Conservation (phyloP, 2,329 filamentous ascomycete species). For the Talaromyces piceae region DNA sequence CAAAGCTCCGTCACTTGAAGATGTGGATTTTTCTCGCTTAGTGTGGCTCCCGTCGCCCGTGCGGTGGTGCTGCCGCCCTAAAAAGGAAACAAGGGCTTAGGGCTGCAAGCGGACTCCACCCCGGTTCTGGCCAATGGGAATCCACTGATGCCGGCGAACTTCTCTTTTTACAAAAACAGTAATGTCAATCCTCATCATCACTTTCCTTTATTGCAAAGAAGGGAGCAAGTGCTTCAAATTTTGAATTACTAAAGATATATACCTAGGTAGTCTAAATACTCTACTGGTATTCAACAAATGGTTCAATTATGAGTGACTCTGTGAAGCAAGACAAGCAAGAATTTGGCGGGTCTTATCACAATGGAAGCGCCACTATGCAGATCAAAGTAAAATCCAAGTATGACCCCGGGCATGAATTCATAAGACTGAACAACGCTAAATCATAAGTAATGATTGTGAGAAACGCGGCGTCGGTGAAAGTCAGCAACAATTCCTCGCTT, state of each 20-base stretch:
- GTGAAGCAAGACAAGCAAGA: too few relatives aligned
- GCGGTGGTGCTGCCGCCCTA: conserved; percentile 3
- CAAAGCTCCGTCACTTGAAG: too few relatives aligned
- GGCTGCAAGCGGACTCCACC: conserved; percentile 1
- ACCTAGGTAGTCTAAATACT: too few relatives aligned
- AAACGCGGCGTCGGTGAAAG: conserved; percentile 6
- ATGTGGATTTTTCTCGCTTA: conserved; percentile 41
- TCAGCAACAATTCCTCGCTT: conserved; percentile 13
- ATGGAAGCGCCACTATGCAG: too few relatives aligned
- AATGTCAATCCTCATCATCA: too few relatives aligned
- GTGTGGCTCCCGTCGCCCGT: conserved; percentile 13
- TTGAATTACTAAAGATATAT: too few relatives aligned
- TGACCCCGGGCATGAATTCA: not conserved
- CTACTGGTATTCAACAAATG: too few relatives aligned
- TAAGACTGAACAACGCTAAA: not conserved
- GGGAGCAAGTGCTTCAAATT: too few relatives aligned
- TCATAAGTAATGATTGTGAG: not conserved
- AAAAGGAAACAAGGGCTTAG: conserved; percentile 11
- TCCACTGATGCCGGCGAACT: too few relatives aligned
- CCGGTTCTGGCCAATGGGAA: not conserved
- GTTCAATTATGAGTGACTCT: too few relatives aligned
- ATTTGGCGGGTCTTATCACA: too few relatives aligned
- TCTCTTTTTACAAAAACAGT: not conserved
- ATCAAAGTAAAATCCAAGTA: not conserved
- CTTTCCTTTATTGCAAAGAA: too few relatives aligned